Conservation (phyloP, 2,329 filamentous ascomycete genomes). For the Nothophoma quercina region DNA sequence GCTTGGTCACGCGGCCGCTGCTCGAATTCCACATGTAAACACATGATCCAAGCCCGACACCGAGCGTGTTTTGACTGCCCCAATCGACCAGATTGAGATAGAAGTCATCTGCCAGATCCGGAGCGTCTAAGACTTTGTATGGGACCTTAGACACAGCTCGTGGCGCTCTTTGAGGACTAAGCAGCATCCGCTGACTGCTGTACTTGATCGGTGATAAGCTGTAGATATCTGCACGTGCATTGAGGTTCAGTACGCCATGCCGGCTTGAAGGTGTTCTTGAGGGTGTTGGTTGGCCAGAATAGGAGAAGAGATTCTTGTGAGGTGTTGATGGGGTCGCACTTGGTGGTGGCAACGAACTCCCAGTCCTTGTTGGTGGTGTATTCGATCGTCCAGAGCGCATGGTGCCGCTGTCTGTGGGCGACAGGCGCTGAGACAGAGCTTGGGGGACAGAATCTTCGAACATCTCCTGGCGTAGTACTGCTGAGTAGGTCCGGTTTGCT, state of each 20-base stretch:
- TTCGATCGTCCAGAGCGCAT: slow-evolving; percentile 74
- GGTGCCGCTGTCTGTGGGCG: slow-evolving; percentile 60
- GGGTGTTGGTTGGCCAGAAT: slow-evolving; percentile 85
- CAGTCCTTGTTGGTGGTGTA: slow-evolving; percentile 76
- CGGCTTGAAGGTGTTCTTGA: slow-evolving; percentile 88
- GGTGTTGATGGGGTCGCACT: slow-evolving; percentile 90
- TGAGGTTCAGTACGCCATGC: slow-evolving; percentile 80
- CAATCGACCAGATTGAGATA: slow-evolving; percentile 98
- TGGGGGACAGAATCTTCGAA: slow-evolving; percentile 93
- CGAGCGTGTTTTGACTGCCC: slow-evolving; percentile 93
- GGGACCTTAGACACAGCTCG: slow-evolving; percentile 94
- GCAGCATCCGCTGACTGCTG: slow-evolving; percentile 89
- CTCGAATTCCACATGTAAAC: slow-evolving; percentile 99
- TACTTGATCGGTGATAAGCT: slow-evolving; percentile 93
- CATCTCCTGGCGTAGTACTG: slow-evolving; percentile 85
- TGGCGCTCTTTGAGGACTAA: slow-evolving; percentile 88
- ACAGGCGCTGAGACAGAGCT: slow-evolving; percentile 67
- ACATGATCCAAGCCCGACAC: slow-evolving; percentile 88
- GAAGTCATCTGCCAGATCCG: slow-evolving; percentile 95
- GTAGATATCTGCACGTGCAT: slow-evolving; percentile 91
- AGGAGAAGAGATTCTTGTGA: slow-evolving; percentile 96
- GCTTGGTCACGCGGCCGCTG: slow-evolving; percentile 87
- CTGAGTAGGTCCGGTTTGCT: slow-evolving; percentile 92
- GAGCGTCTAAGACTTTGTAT: slow-evolving; percentile 96
- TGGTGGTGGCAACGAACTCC: slow-evolving; percentile 71